Percentiles rank a stretch among this genome's conserved stretches.
phyloP scores from a whole-genome alignment of 2,329 filamentous ascomycete species.

The Colletotrichum sp. region DNA sequence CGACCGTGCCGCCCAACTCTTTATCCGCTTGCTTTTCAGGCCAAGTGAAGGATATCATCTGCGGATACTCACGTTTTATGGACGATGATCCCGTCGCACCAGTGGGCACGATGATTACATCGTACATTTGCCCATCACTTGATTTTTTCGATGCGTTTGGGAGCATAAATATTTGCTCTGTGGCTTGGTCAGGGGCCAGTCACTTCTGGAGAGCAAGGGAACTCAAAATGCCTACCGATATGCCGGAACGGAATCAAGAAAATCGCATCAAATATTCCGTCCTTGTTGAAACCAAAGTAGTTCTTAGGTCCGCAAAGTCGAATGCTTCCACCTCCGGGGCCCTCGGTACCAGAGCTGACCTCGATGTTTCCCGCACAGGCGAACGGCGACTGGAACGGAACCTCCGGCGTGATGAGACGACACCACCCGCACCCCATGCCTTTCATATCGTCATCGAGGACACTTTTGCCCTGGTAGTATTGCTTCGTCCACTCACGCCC shows the following conservation, averaged over 20 bases:
- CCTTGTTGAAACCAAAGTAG: not conserved
- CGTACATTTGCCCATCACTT: not conserved
- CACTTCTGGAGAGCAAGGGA: no score
- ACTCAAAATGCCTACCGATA: not conserved
- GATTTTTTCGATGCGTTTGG: accelerated
- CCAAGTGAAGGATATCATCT: not conserved
- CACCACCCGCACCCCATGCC: not conserved
- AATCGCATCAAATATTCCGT: not conserved
- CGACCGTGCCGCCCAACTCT: not conserved
- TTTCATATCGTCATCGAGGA: no score
- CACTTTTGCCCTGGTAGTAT: not conserved
- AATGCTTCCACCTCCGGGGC: not conserved
- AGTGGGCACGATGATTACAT: not conserved
- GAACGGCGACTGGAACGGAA: not conserved
- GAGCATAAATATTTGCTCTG: not conserved
- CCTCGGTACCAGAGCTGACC: not conserved
- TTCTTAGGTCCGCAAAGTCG: not conserved
- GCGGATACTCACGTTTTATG: not conserved
- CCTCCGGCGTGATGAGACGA: not conserved
- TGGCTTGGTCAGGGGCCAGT: not conserved
- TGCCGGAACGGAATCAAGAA: not conserved
- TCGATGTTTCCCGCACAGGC: not conserved
- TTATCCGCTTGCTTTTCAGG: not conserved
- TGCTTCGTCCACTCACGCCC: not conserved
- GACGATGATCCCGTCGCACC: not conserved